Evolutionary conservation across 768 basidiomycete genomes (phyloP), one percentile per base, ranked within the genome.

Genomic region (Podaxis sp.): DNA sequence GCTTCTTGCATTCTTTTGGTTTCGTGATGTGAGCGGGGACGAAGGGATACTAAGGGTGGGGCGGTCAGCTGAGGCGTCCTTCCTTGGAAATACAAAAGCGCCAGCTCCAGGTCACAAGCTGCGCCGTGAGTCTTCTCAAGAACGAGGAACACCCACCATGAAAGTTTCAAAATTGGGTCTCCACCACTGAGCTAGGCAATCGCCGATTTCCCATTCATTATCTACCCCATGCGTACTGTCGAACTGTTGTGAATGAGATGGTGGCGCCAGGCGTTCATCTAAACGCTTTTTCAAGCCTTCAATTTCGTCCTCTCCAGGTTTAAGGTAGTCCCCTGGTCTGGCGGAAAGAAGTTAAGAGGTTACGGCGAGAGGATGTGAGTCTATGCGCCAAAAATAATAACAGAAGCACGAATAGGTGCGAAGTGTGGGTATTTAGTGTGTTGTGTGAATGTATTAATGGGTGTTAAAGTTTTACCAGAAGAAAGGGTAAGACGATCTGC

Each of bases 121-220:
- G 17, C 15, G 8, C 8, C 11, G 17, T n/a, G 46, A 17, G 19
- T 7, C 51, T 40, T 41, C 25, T 33, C 58, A 3, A 41, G 49
- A 51, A 46, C 17, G 12, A 38, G 43, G 19, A n/a, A 56, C 51
- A 82, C 90, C 70, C 67, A 96, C 96, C 91, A 97, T 96, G 76
- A 98, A 98, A 0, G 94, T 96, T 79, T 99, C 97, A 68, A 97
- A 99, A 71, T 97, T 97, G 0, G 96, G 96, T 54, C 97, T 78
- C 91, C 93, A 99, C 96, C 96, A 99, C 72, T 96, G 94, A 0
- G 94, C 94, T n/a, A 98, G 80, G 68, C 94, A 95, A 67, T 98
- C 96, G 1, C 91, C 91, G 41, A 98, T 94, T 74, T 96, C 91
- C 97, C 97, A 99, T 47, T 95, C 93, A 57, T 91, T 91, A 69